Conservation (phyloP, 106 monocot species). For the Dendrobium officinale region DNA sequence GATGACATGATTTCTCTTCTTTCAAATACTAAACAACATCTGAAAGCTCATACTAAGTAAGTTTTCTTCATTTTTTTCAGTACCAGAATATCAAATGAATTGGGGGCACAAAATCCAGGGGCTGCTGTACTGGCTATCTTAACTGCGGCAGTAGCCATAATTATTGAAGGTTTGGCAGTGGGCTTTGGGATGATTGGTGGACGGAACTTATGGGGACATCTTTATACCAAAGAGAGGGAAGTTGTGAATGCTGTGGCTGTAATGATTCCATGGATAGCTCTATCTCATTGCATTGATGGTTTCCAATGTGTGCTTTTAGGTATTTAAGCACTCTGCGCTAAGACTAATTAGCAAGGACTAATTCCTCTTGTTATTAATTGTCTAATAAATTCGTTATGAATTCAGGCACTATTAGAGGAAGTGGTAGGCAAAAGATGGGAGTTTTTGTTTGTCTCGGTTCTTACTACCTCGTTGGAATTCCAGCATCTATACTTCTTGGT, state of each 20-base stretch:
- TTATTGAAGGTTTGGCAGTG: constrained; percentile 9
- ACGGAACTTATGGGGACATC: constrained; percentile 22
- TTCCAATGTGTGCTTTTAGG: constrained; percentile 35
- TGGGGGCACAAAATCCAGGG: constrained; percentile 22
- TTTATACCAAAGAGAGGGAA: constrained; percentile 30
- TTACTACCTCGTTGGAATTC: constrained; percentile 50
- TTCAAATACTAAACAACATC: background rate
- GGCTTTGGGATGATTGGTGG: constrained; percentile 8
- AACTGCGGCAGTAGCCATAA: background rate
- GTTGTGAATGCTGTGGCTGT: constrained; percentile 24
- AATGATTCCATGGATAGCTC: constrained; percentile 30
- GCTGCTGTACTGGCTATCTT: constrained; percentile 19
- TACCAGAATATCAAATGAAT: constrained; percentile 37
- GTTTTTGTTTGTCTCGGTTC: constrained; percentile 40
- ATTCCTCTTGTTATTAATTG: no score
- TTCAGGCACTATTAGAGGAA: constrained; percentile 41
- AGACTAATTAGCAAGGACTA: no score
- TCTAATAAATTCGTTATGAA: background rate
- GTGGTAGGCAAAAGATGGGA: constrained; percentile 42
- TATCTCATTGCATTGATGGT: constrained; percentile 20
- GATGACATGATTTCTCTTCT: background rate
- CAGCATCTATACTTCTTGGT: constrained; percentile 33
- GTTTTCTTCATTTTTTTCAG: constrained; percentile 2
- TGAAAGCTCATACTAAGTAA: background rate
- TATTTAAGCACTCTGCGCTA: background rate